These are phyloP conservation scores for Extremus antarcticus DNA, from an alignment of 495 filamentous ascomycete genomes.

Conservation along the genomic window DNA sequence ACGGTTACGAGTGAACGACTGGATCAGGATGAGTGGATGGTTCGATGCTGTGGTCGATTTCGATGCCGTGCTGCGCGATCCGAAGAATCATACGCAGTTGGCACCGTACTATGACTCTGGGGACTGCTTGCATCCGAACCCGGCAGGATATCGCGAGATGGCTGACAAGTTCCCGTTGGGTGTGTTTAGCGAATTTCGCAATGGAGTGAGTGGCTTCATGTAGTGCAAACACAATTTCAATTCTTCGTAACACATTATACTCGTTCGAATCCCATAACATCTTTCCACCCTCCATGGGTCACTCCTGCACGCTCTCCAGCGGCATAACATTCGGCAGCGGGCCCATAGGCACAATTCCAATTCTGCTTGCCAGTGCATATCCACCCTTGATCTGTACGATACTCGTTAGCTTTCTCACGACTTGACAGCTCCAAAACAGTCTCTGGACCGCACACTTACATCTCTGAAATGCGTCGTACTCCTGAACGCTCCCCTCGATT, in stretches of 20 bases:
- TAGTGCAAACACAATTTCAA: too few relatives aligned
- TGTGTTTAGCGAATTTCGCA: conserved; percentile 36
- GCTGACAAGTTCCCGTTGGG: conserved; percentile 50
- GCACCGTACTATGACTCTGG: conserved; percentile 48
- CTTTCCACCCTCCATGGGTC: not conserved
- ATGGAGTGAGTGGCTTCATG: conserved; percentile 17
- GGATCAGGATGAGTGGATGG: conserved; percentile 45
- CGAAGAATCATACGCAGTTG: conserved; percentile 34
- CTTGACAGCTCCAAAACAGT: not conserved
- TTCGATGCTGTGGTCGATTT: conserved; percentile 61
- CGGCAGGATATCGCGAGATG: conserved; percentile 50
- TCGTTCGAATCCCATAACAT: not conserved
- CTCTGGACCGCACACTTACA: conserved; percentile 36
- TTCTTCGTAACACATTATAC: too few relatives aligned
- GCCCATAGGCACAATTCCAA: conserved; percentile 51
- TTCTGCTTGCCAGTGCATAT: conserved; percentile 18
- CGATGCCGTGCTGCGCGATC: conserved; percentile 45
- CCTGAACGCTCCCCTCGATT: conserved; percentile 47
- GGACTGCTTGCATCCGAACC: conserved; percentile 62
- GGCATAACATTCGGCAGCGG: conserved; percentile 51
- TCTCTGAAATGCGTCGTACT: conserved; percentile 56
- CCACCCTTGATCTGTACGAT: conserved; percentile 22
- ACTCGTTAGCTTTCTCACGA: not conserved
- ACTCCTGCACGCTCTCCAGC: not conserved
- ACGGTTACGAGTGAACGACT: conserved; percentile 49